Conservation (phyloP, 192 early-diverging fungal genomes). For the Coemansia sp. region DNA sequence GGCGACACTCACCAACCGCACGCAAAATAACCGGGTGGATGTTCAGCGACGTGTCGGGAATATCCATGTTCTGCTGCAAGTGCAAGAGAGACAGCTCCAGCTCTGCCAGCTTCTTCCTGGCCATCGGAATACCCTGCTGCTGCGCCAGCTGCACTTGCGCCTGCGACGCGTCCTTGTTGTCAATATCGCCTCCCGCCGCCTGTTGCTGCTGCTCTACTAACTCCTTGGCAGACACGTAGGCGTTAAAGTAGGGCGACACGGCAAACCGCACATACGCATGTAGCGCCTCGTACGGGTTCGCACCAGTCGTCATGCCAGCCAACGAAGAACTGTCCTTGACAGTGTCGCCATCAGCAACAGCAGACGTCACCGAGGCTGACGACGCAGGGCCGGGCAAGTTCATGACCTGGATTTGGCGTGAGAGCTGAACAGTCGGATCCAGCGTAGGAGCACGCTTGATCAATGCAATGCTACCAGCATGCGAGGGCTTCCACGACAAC, state of each 20-base stretch:
- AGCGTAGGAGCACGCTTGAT: slow-evolving; percentile 77
- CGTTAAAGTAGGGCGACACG: slow-evolving; percentile 95
- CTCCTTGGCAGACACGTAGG: slow-evolving; percentile 77
- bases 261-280: slow-evolving; percentile 93
- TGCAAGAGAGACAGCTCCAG: slow-evolving; percentile 93
- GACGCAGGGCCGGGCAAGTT: slow-evolving; percentile 79
- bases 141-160: slow-evolving; percentile 4
- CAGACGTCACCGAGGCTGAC: slow-evolving; percentile 17
- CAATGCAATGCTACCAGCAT: slow-evolving; percentile 74
- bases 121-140: slow-evolving; percentile 82
- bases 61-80: slow-evolving; percentile 97
- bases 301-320: slow-evolving; percentile 40
- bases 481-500: slow-evolving; percentile 70
- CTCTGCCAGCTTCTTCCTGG: slow-evolving; percentile 98
- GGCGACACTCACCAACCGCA: slow-evolving; percentile 70
- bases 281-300: slow-evolving; percentile 82
- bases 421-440: slow-evolving; percentile 70
- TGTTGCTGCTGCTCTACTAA: slow-evolving; percentile 41
- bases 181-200: slow-evolving; percentile 49
- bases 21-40: slow-evolving; percentile 83
- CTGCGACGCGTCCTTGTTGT: slow-evolving; percentile 63
- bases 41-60: slow-evolving; percentile 86
- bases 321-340: background rate
- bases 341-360: background rate
- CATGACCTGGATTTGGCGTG: slow-evolving; percentile 86